Base-by-base conservation (phyloP, 1,284 basidiomycete species). In the Trichosporon sp. region DNA sequence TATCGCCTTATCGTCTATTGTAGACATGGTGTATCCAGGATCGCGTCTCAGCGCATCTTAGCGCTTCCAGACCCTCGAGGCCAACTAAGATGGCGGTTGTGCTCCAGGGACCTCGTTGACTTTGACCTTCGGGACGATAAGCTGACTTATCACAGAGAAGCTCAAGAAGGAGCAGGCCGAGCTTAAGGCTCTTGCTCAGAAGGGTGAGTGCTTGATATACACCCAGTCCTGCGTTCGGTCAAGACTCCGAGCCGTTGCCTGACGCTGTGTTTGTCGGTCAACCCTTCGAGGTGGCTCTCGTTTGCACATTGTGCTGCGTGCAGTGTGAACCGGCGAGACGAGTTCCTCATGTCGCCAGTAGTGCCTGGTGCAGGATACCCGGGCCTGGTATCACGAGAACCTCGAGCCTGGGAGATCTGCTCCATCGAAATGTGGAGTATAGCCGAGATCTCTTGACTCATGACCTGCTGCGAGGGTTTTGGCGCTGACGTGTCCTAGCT, bases 81-180 rank as follows among this genome's bases (percentile, higher is more conserved):
- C 8, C 13, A 29, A 3, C 23, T 2, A 27, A 56, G 23, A 27
- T 12, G 51, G 25, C 18, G 44, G 11, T 3, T 9, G 18, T n/a
- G 3, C 15, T 60, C 56, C 2, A 31, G 27, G 6, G 11, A 12
- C 18, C n/a, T 25, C 7, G 5, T n/a, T 7, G 15, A 18, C 5
- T n/a, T 1, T 18, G 7, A 32, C 18, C 6, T 9, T 13, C 3
- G 27, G 18, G 27, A n/a, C 4, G 21, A n/a, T 8, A 18, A 9
- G 53, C 56, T 60, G 27, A 60, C 56, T 18, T n/a, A 12, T 27
- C 35, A 18, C 64, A 69, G 68, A 72, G 71, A 71, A 70, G 70
- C 66, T 62, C 72, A 78, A 77, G 78, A 70, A 65, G 63, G 77
- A 80, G 68, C 70, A 68, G 51, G 76, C 75, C 44, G 79, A 78